Percentiles rank a stretch among this genome's conserved stretches.
These are phyloP conservation scores for Talaromyces ruber DNA, from an alignment of 495 filamentous ascomycete genomes.

Conservation along the genomic window DNA sequence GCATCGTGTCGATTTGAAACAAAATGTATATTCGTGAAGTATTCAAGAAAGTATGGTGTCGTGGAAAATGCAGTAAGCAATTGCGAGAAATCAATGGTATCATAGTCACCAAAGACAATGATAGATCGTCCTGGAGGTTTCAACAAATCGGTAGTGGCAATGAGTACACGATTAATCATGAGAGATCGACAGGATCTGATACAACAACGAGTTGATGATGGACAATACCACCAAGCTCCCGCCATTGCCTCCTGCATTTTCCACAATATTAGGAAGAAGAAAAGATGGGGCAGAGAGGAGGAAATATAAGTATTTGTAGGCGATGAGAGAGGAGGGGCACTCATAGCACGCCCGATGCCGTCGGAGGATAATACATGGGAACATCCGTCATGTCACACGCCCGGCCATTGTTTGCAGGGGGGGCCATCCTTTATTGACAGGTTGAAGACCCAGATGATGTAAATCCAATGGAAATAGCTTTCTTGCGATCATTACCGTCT, in stretches of 20 bases:
- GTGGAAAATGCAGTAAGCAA: neutral
- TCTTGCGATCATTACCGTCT: neutral
- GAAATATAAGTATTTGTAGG: neutral
- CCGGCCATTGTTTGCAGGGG: neutral
- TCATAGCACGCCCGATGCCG: neutral
- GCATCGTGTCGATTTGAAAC: neutral
- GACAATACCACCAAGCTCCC: neutral
- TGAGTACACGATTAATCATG: neutral
- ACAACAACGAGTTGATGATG: neutral
- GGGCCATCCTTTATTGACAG: neutral
- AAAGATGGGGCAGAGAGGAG: neutral
- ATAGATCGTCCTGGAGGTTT: neutral
- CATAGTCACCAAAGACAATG: neutral
- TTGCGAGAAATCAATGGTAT: neutral
- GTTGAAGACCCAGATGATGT: neutral
- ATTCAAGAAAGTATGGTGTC: neutral
- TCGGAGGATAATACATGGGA: neutral
- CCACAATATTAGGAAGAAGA: neutral
- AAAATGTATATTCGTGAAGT: neutral
- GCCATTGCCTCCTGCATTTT: neutral
- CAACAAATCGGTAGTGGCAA: neutral
- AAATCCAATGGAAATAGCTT: neutral
- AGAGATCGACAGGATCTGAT: neutral
- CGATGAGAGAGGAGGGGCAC: neutral
- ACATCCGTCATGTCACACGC: neutral